Base-by-base conservation (phyloP, 2,329 filamentous ascomycete species). In the Periconia digitata region DNA sequence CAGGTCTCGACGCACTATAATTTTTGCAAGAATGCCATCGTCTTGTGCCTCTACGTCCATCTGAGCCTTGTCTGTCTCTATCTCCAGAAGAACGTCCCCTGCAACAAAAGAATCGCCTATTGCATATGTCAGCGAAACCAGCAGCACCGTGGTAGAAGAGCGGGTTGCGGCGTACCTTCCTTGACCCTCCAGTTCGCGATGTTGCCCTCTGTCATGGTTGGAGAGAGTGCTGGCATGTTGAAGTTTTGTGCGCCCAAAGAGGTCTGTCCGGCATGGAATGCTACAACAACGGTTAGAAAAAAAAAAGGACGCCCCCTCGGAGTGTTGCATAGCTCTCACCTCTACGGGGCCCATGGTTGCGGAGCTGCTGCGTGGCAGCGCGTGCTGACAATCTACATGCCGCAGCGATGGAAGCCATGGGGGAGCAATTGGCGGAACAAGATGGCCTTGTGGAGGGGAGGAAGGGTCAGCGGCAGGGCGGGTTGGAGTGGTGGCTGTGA, bases 11-110 rank as follows among this genome's bases (percentile, higher is more conserved):
- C 60, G 34, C 71, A 77, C 75, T 66, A 85, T 82, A 61, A 95
- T 92, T 79, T 94, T 95, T 67, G 91, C 85, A 72, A 95, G 75
- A 59, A 92, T 78, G 36, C 91, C 90, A 67, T 95, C 90, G 38
- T 95, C 90, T 75, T 94, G 90, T 35, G 90, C 90, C 77, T 95
- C 91, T 21, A 95, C 90, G 62, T 95, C 91, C 90, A 95, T 95
- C 47, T 89, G 89, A 47, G 90, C 90, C 79, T 95, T 95, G 74
- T 95, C 90, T 50, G 90, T 95, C 76, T 95, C 90, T 69, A 95
- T 94, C 74, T 95, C 90, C 50, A 95, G 84, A 43, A 95, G 80
- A 24, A 95, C 89, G 71, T 95, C 90, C 59, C 90, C 90, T 49
- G 90, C 87, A 42, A 82, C 79, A 72, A 90, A 95, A 43, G 83